Percentiles rank a stretch among this genome's conserved stretches.
Evolutionary conservation across 83 land plant species (phyloP).

Genomic region (Picea abies): DNA sequence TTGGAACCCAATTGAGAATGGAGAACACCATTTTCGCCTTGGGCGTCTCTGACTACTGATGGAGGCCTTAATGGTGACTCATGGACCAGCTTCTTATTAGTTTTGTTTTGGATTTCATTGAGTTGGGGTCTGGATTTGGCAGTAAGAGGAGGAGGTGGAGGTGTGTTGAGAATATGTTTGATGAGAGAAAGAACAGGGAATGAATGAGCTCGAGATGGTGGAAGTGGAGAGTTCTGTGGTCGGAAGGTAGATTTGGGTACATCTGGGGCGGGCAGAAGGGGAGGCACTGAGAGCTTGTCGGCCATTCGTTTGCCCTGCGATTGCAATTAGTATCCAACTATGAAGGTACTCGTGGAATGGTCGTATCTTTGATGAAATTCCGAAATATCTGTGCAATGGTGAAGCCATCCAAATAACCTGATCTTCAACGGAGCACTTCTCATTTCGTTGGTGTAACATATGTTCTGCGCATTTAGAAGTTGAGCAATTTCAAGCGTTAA

Average conservation of each 20-base stretch:
- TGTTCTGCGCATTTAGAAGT: too few species aligned
- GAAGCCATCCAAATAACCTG: too few species aligned
- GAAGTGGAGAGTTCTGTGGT: not conserved
- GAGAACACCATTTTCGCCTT: not conserved
- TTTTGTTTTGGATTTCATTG: not conserved
- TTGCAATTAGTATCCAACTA: too few species aligned
- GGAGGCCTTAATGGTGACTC: not conserved
- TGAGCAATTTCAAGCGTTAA: too few species aligned
- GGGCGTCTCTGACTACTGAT: not conserved
- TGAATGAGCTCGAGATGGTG: not conserved
- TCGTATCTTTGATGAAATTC: too few species aligned
- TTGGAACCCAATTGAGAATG: not conserved
- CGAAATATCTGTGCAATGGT: too few species aligned
- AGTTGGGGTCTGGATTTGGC: not conserved
- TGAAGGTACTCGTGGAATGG: too few species aligned
- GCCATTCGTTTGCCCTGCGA: too few species aligned
- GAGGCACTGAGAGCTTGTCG: too few species aligned
- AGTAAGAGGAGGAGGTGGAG: not conserved
- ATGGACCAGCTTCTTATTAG: not conserved
- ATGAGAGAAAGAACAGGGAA: not conserved
- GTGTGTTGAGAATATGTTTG: not conserved
- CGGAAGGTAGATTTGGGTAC: not conserved
- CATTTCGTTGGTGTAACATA: too few species aligned
- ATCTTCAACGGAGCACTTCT: too few species aligned
- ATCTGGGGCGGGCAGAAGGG: too few species aligned